Evolutionary conservation across 148 eudicot species (phyloP).

Genomic region (Bassia scoparia): DNA sequence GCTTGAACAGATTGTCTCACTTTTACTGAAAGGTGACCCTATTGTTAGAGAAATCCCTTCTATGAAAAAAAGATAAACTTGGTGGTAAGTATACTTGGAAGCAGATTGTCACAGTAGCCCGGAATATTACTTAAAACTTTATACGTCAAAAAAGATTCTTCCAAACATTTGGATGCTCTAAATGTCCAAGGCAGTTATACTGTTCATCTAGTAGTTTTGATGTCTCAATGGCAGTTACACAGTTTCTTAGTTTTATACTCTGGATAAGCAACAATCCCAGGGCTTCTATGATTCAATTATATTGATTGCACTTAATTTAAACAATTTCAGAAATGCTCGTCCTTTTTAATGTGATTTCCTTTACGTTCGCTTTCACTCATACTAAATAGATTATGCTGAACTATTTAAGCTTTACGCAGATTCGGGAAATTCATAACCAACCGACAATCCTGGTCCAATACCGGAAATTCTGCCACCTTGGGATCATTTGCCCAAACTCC

Average conservation of each 20-base stretch:
- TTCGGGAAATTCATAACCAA: conserved; percentile 3
- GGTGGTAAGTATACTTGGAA: too few species aligned
- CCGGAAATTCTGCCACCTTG: conserved; percentile 12
- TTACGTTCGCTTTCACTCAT: too few species aligned
- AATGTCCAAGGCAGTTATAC: not conserved
- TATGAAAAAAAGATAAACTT: too few species aligned
- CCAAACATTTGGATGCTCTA: not conserved
- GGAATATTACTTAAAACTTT: too few species aligned
- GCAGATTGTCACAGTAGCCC: too few species aligned
- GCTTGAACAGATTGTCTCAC: too few species aligned
- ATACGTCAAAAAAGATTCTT: too few species aligned
- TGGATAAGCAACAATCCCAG: not conserved
- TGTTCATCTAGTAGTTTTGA: not conserved
- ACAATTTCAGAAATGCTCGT: not conserved
- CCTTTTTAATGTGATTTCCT: not conserved
- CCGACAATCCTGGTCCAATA: conserved; percentile 4
- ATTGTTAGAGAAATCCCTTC: too few species aligned
- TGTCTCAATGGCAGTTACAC: not conserved
- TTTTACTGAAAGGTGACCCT: too few species aligned
- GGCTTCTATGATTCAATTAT: conserved; percentile 8
- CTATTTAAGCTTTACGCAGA: conserved; percentile 12
- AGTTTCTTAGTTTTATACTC: too few species aligned
- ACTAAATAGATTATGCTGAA: conserved; percentile 3
- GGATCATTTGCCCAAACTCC: conserved; percentile 15
- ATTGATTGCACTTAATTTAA: not conserved